phyloP scores from a whole-genome alignment of 371 early-diverging fungal species.

The Apophysomyces variabilis region DNA sequence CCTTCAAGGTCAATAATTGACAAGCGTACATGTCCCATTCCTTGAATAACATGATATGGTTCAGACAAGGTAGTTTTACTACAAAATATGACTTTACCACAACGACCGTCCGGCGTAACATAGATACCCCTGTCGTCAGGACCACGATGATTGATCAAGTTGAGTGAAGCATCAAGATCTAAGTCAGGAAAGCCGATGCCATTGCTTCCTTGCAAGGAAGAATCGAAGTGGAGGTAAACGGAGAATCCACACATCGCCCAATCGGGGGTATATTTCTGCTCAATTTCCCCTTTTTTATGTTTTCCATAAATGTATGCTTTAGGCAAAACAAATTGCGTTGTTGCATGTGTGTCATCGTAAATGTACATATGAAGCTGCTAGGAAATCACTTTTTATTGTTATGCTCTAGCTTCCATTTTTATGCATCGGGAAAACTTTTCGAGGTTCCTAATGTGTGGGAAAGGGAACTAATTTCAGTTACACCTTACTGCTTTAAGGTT shows the following conservation, averaged over 20 bases:
- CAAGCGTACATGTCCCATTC: conserved; percentile 26
- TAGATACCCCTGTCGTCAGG: not conserved
- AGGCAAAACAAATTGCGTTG: too few species aligned
- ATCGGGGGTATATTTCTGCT: not conserved
- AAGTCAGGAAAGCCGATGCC: not conserved
- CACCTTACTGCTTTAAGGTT: too few species aligned
- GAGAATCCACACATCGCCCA: conserved; percentile 28
- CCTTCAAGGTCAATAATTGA: conserved; percentile 31
- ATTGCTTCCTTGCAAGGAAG: not conserved
- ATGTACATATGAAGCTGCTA: too few species aligned
- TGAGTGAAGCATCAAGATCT: not conserved
- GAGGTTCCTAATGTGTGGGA: too few species aligned
- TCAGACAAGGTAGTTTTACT: not conserved
- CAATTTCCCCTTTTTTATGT: not conserved
- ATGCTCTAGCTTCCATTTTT: too few species aligned
- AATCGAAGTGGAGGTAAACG: conserved; percentile 27
- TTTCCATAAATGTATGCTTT: too few species aligned
- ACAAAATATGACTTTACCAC: not conserved
- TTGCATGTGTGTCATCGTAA: not conserved
- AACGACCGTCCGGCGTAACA: not conserved
- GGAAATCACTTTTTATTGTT: too few species aligned
- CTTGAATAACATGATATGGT: not conserved
- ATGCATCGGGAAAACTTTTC: too few species aligned
- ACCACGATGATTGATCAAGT: not conserved
- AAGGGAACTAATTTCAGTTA: too few species aligned